Percentiles rank a stretch among this genome's conserved stretches.
Conservation (phyloP, 805 yeast genomes). For the Teunomyces kruisii region DNA sequence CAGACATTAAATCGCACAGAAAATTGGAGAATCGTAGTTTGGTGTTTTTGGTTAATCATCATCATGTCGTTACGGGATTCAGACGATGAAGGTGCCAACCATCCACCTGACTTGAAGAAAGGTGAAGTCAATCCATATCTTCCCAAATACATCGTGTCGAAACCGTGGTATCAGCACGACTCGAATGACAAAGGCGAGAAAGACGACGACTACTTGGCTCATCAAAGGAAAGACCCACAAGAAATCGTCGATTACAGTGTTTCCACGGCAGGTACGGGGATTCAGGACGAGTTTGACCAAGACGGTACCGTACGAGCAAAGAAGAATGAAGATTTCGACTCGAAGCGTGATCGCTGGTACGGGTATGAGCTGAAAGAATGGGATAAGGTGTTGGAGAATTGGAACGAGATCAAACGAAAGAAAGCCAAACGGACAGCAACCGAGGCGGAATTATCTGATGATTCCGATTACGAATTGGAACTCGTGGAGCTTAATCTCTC, state of each 20-base stretch:
- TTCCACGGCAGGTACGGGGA: conserved; percentile 58
- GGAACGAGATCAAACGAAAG: conserved; percentile 30
- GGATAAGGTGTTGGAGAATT: conserved; percentile 46
- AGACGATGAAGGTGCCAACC: neutral
- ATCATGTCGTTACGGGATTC: neutral
- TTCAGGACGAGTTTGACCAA: conserved; percentile 42
- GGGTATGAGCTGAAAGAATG: conserved; percentile 71
- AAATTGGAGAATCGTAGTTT: neutral
- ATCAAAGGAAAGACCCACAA: conserved; percentile 51
- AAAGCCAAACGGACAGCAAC: conserved; percentile 5
- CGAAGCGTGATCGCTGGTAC: conserved; percentile 78
- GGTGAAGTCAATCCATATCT: conserved; percentile 28
- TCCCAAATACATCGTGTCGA: conserved; percentile 38
- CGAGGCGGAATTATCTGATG: conserved; percentile 24
- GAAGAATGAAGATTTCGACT: conserved; percentile 55
- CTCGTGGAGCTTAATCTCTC: conserved; percentile 34
- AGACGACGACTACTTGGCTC: conserved; percentile 49
- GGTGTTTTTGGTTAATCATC: too few relatives aligned
- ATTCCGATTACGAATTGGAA: conserved; percentile 42
- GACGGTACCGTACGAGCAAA: conserved; percentile 12
- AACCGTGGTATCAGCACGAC: conserved; percentile 39
- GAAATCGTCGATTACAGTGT: conserved; percentile 46
- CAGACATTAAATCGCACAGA: neutral
- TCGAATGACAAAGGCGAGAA: conserved; percentile 1
- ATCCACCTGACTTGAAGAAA: conserved; percentile 9